Percentiles rank a stretch among this genome's conserved stretches.
Evolutionary conservation across 345 rosid species (phyloP).

Genomic region (Linum tenue): DNA sequence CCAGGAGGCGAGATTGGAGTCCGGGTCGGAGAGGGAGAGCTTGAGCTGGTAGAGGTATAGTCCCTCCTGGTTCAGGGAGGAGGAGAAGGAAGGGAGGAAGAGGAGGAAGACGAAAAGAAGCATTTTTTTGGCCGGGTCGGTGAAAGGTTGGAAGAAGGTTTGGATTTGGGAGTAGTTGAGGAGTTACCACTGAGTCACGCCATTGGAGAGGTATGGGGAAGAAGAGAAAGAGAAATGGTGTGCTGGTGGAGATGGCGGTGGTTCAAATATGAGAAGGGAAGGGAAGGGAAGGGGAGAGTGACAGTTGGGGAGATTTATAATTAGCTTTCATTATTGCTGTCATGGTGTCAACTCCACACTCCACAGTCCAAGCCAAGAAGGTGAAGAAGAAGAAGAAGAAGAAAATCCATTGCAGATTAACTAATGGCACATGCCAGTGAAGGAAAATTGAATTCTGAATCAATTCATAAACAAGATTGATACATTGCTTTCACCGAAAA

Average conservation of each 20-base stretch:
- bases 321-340: too few species aligned
- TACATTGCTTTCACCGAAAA: too few species aligned
- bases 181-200: neutral
- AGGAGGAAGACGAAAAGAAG: slow-evolving; percentile 11
- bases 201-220: neutral
- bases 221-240: neutral
- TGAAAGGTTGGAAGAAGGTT: neutral
- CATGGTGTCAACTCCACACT: too few species aligned
- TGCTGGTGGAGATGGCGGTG: neutral
- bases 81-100: slow-evolving; percentile 6
- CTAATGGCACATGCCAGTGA: too few species aligned
- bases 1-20: slow-evolving; percentile 52
- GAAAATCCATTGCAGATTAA: too few species aligned
- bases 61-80: slow-evolving; percentile 59
- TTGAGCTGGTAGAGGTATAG: slow-evolving; percentile 42
- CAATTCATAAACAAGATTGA: too few species aligned
- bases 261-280: too few species aligned
- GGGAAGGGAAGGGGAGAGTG: too few species aligned
- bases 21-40: slow-evolving; percentile 46
- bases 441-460: too few species aligned
- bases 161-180: neutral
- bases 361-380: too few species aligned
- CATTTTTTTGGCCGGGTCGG: neutral
- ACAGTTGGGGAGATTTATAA: too few species aligned
- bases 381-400: too few species aligned